Evolutionary conservation across 331 rosid species (phyloP), one percentile per base, ranked within the genome.

Genomic region (Telfairia occidentalis): DNA sequence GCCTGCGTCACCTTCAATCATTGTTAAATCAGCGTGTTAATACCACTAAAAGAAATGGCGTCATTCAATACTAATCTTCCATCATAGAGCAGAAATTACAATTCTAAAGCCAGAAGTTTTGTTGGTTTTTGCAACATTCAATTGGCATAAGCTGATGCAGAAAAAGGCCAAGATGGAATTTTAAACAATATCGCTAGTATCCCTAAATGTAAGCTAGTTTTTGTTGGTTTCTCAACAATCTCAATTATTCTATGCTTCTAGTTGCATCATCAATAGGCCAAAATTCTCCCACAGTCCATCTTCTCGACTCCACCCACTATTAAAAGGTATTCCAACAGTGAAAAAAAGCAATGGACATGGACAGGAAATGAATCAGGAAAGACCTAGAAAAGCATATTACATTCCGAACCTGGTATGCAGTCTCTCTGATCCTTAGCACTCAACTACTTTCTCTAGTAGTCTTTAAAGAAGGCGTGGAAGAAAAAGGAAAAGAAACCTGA

Each of bases 201-300:
- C 57, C n/a, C 74, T 43, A 26, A 26, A 70, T 70, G 75, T 70
- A 28, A 70, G 58, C 58, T 26, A 70, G 40, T 16, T 28, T 28
- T 70, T 70, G 75, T 70, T 70, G 38, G 42, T 7, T 70, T 70
- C 75, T 38, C 45, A 1, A 43, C 38, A 24, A 24, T 15, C 26
- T 48, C 53, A 28, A 70, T 16, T 70, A 26, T 64, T 19, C 58
- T 29, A 26, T 64, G 35, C 58, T 29, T 8, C 38, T 12, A 45
- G 43, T 15, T 70, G 75, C 75, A 70, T 70, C 75, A 45, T 70
- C 75, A 70, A 70, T 70, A 46, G 28, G 58, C 26, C 75, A 29
- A 45, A 15, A 45, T 42, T 13, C 58, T 24, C 38, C 2, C 35
- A 7, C 64, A 26, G 3, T 0, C 45, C 70, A 61, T 61, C 66